Evolutionary conservation across 148 eudicot genomes (phyloP), one percentile per base, ranked within the genome.

Genomic region (Nepenthes gracilis): DNA sequence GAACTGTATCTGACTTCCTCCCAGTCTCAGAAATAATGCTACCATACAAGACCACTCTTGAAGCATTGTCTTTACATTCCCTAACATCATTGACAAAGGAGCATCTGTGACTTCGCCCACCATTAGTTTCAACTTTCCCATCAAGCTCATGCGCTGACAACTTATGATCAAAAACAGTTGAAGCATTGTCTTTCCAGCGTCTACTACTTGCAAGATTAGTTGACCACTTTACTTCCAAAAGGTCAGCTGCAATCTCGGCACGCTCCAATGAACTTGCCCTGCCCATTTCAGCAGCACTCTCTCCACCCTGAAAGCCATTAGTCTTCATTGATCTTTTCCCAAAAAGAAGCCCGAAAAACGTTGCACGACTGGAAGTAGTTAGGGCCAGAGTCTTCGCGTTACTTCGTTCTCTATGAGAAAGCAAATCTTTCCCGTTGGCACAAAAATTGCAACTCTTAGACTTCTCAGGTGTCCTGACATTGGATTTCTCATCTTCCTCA

Each of bases 221-320:
- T 35, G 95, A 86, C 99, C 99, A 93, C 65, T 79, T 80, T 59
- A 86, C 77, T 53, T 89, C 97, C 74, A 93, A 75, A 48, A 93
- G 87, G 62, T 93, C 87, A 38, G 99, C 99, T 58, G 99, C 97
- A 43, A 93, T 79, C 78, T 93, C 95, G 63, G 97, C 99, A 35
- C 84, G 78, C 65, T 84, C 87, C 71, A 88, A 68, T 1, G 81
- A 82, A 32, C 67, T 75, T 60, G 63, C 57, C 59, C 77, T 75
- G 47, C 68, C 72, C 55, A 57, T 76, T 77, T 55, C 74, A 45
- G 54, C n/a, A 58, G 12, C 63, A 34, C 67, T 57, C 43, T 72
- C 81, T 33, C 69, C 75, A 55, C 54, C 73, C 34, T 34, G 57
- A 38, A 49, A 65, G 13, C 65, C 70, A 62, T 67, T 67, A 61